Base-by-base conservation (phyloP, 208 protist species). In the Novymonas esmeraldas region DNA sequence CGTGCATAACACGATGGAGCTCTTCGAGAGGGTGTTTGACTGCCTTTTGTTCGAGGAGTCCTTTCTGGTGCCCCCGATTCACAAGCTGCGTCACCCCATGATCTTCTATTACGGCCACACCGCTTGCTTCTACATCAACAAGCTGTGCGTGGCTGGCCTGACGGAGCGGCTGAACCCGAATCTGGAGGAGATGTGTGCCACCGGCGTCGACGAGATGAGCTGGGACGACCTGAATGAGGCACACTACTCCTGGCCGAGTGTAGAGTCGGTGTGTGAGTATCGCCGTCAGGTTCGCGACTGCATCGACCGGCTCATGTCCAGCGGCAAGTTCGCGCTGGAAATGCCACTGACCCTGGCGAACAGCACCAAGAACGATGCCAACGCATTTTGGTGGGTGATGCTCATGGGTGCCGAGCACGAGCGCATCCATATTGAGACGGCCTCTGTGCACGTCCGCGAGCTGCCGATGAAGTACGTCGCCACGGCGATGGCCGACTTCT, bases 61-160 rank as follows among this genome's bases (percentile, higher is more conserved):
- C 34, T 98, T 97, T 70, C 85, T 88, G 22, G 76, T 93, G n/a
- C 79, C 64, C 39, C 90, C 92, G 0, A 64, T 93, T 24, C 92
- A 99, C 72, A 88, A 91, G 64, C 92, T 99, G 49, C 92, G 97
- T 45, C 97, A 98, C 63, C 96, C 96, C 0, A 88, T 98, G 57
- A 98, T 98, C 56, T 99, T 98, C 76, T 99, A 99, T 84, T 97
- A 97, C 61, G 95, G 93, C 22, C 98, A 99, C 81, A 96, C 97
- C 0, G 96, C 96, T 1, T 76, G 76, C 38, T 97, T 98, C 65
- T 99, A 98, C 71, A 95, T 98, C 61, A 99, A 99, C 81, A 99
- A 99, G 83, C 74, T 98, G 20, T 88, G 82, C 44, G 73, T 94
- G 13, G 93, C 93, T 20, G 92, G 92, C 39, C 62, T 96, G 36